Base-by-base conservation (phyloP, 331 rosid genomes). In the Quercus phellos region DNA sequence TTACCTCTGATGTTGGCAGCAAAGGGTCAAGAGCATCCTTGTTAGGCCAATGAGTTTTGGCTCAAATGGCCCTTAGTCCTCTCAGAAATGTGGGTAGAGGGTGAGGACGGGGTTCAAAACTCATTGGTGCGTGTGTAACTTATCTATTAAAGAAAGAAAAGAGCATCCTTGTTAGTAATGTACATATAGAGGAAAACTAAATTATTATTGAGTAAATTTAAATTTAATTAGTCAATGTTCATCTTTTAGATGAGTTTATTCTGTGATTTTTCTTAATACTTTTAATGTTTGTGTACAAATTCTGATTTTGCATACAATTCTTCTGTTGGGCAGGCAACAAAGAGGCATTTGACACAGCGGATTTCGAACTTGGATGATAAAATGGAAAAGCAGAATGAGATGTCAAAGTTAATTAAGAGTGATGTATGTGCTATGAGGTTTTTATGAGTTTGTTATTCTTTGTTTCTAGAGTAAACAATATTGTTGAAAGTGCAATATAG, bases 331-430 rank as follows among this genome's bases (percentile, higher is more conserved):
- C 90, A 95, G 99, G 91, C 91, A 69, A 87, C 97, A 68, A 91
- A 91, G 94, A 90, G 88, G 91, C 99, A 95, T 86, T 89, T 95
- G 86, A 95, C 94, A 0, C 97, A 95, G 84, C 89, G 97, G 82
- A 89, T 95, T 74, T 92, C 90, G 81, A 88, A 91, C 81, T 80
- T 95, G 86, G 97, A 89, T 76, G 97, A 95, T 83, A 93, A 91
- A 88, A 82, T 93, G 96, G 74, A 71, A 80, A 91, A 90, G 85
- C 99, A 91, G 85, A 90, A 85, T 72, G 90, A 91, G 77, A 87
- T 90, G 69, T 74, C 94, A 60, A 88, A 81, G 80, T 55, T 83
- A 74, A 90, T 91, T 70, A 85, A 89, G 88, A 88, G 88, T 70
- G 93, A 90, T 30, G 97, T 95, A 91, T 12, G 96, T 60, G 68